Percentiles rank a stretch among this genome's conserved stretches.
phyloP scores from a whole-genome alignment of 2,329 filamentous ascomycete genomes.

The Neopestalotiopsis rosae region DNA sequence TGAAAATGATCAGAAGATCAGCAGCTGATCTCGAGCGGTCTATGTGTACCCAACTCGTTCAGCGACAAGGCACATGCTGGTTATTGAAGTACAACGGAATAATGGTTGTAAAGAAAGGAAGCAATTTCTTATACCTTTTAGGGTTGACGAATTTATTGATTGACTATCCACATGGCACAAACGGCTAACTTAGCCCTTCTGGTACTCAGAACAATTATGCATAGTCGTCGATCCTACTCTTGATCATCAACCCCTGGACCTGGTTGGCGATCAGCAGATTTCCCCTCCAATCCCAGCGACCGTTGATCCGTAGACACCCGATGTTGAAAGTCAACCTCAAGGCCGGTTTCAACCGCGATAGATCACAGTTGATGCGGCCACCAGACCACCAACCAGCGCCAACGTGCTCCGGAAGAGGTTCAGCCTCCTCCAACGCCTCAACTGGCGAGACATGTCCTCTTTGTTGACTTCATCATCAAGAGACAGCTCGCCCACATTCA shows the following conservation, averaged over 20 bases:
- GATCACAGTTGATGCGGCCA: neutral
- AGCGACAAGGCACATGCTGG: too few relatives aligned
- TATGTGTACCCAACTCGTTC: too few relatives aligned
- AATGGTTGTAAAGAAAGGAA: too few relatives aligned
- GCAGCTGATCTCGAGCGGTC: too few relatives aligned
- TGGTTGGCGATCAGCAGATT: neutral
- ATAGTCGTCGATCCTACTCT: neutral
- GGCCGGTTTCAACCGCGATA: neutral
- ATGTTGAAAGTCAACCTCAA: neutral
- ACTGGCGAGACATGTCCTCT: neutral
- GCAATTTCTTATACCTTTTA: too few relatives aligned
- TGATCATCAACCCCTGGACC: neutral
- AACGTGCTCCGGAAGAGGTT: slow-evolving; percentile 6
- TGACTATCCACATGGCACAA: too few relatives aligned
- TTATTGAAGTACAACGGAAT: too few relatives aligned
- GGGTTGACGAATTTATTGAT: too few relatives aligned
- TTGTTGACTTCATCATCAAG: neutral
- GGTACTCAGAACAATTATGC: neutral
- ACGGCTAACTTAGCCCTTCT: too few relatives aligned
- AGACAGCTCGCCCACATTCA: neutral
- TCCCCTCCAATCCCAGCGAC: neutral
- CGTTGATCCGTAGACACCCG: neutral
- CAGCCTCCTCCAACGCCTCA: slow-evolving; percentile 14
- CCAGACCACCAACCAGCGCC: slow-evolving; percentile 2
- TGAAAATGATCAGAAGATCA: too few relatives aligned